Evolutionary conservation across 306 rosid species (phyloP).

Genomic region (Sicyos edulis): DNA sequence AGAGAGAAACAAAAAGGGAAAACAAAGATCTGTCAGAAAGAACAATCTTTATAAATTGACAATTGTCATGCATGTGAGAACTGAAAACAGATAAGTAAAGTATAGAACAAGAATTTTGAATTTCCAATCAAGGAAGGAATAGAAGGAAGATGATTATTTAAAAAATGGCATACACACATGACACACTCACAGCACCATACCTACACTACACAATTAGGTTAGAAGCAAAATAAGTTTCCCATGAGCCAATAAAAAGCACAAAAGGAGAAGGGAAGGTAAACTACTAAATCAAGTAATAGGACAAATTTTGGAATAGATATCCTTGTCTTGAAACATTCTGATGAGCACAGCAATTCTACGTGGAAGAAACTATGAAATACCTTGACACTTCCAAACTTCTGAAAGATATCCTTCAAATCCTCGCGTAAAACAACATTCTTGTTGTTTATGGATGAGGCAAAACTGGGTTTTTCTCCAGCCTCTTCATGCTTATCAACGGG

Average conservation of each 20-base stretch:
- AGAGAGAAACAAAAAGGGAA: constrained; percentile 5
- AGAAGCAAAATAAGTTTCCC: not conserved
- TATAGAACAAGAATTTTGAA: not conserved
- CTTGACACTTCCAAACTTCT: constrained; percentile 73
- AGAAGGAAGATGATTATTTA: not conserved
- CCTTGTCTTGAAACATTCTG: not conserved
- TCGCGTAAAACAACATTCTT: constrained; percentile 75
- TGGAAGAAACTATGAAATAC: constrained; percentile 29
- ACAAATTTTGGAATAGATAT: not conserved
- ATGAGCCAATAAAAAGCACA: not conserved
- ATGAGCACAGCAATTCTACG: not conserved
- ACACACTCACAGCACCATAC: not conserved
- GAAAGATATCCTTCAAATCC: constrained; percentile 66
- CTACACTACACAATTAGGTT: not conserved
- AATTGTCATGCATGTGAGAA: not conserved
- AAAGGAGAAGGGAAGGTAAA: not conserved
- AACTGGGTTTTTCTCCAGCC: constrained; percentile 38
- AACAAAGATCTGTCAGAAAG: constrained; percentile 18
- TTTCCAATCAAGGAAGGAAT: not conserved
- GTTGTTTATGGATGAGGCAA: constrained; percentile 45
- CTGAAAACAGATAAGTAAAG: not conserved
- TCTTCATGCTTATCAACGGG: constrained; percentile 31
- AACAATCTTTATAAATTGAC: not conserved
- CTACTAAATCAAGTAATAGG: not conserved
- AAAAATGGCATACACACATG: not conserved